A percentile compares a stretch with the other conserved stretches of the same genome.
Conservation (phyloP, 208 protist genomes). For the Trypanosoma brucei region DNA sequence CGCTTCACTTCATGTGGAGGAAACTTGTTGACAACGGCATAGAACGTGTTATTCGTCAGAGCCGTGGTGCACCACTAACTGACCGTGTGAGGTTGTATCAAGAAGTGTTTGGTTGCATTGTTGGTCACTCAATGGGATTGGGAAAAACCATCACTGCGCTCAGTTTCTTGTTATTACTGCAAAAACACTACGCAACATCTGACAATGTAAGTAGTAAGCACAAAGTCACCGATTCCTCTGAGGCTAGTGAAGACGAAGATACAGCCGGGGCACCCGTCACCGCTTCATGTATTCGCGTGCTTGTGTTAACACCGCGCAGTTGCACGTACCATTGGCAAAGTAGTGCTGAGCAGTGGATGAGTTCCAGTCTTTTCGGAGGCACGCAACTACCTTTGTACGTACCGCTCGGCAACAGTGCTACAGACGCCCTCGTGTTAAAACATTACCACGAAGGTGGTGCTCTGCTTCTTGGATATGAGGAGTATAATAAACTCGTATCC, state of each 20-base stretch:
- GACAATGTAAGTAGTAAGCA: background rate
- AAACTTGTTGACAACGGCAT: constrained; percentile 67
- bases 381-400: constrained; percentile 34
- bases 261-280: background rate
- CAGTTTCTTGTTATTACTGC: constrained; percentile 64
- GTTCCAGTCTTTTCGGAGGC: constrained; percentile 35
- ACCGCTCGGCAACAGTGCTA: constrained; percentile 28
- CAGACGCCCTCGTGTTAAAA: constrained; percentile 21
- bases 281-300: constrained; percentile 42
- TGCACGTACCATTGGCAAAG: constrained; percentile 67
- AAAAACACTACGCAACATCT: constrained; percentile 30
- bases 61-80: constrained; percentile 29
- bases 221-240: background rate
- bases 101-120: constrained; percentile 61
- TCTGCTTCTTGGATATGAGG: constrained; percentile 82
- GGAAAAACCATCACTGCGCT: constrained; percentile 82
- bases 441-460: constrained; percentile 70
- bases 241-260: background rate
- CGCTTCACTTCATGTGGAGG: constrained; percentile 72
- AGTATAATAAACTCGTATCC: constrained; percentile 50
- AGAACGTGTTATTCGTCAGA: constrained; percentile 33
- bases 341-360: constrained; percentile 54
- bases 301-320: constrained; percentile 75
- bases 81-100: constrained; percentile 46
- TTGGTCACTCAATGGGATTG: constrained; percentile 89